Base-by-base conservation (phyloP, 108 stramenopile genomes). In the Asterionellopsis glacialis region DNA sequence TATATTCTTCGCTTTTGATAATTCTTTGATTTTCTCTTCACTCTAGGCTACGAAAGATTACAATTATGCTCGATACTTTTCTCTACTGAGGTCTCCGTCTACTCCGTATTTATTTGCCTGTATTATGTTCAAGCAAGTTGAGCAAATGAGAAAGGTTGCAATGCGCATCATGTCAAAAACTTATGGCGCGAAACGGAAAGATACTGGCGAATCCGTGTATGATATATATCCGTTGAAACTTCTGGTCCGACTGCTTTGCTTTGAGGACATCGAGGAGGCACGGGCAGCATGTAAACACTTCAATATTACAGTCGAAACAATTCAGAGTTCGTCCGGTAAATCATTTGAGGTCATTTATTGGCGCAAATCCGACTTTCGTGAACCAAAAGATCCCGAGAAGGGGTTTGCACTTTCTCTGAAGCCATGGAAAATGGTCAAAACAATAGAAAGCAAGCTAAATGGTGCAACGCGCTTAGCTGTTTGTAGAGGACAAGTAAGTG, bases 51-150 rank as follows among this genome's bases (percentile, higher is more conserved):
- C 76, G 55, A 79, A 84, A 54, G 88, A 88, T n/a, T 72, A 70
- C 65, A 94, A 90, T 61, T 94, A 91, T 53, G 87, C 83, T 15
- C 76, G 77, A n/a, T 94, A 91, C 75, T 94, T 94, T 51, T 56
- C 69, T 10, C 72, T 86, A 40, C 56, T 93, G 11, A 48, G 79
- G 18, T 72, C 73, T 5, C 69, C 82, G 9, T 61, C 73, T 9
- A 93, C 91, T 1, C 91, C 91, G 3, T 93, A 93, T 67, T 65
- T 79, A 44, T 81, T 81, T 61, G 67, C 83, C 9, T 95, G 89
- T 56, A 73, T 95, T 57, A 93, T 93, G 90, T 91, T 91, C 80
- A 92, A 91, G 59, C 84, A 91, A 61, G 91, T 93, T 4, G 87
- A 90, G 51, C 25, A 64, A n/a, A 95, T 90, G 89, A 55, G 94